Evolutionary conservation across 2,329 filamentous ascomycete species (phyloP).

Genomic region (Ambrosiella cleistominuta): DNA sequence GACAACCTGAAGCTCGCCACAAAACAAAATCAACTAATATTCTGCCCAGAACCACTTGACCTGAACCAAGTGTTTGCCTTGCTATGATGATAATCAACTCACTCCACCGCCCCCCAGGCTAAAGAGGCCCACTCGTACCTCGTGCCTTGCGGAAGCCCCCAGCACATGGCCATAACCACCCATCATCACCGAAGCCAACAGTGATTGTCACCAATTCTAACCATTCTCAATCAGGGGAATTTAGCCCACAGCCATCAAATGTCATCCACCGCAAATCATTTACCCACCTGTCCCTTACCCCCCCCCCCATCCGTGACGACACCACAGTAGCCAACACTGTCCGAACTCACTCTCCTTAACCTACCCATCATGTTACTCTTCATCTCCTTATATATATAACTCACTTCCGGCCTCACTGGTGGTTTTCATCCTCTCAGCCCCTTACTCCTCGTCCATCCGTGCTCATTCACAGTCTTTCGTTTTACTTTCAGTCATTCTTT

Average conservation of each 20-base stretch:
- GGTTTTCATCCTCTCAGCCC: rapidly evolving
- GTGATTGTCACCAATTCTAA: not conserved
- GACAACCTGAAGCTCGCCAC: not conserved
- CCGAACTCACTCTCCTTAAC: no score
- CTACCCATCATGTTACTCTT: not conserved
- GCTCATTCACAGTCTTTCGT: slow-evolving; percentile 5
- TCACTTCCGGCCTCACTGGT: not conserved
- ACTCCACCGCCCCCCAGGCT: not conserved
- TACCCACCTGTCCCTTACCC: not conserved
- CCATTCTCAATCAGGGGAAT: not conserved
- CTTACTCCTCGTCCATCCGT: not conserved
- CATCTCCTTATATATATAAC: not conserved
- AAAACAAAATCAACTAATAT: not conserved
- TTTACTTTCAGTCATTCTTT: not conserved
- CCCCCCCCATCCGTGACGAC: not conserved
- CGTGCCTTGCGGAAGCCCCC: no score
- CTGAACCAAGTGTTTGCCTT: not conserved
- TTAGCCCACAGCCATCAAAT: no score
- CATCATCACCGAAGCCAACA: not conserved
- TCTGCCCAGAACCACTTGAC: not conserved
- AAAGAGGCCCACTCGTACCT: no score
- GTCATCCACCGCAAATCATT: not conserved
- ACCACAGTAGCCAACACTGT: not conserved
- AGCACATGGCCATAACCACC: no score
- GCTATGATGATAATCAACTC: not conserved